Evolutionary conservation across 1,139 yeast species (phyloP).

Genomic region (Cylindricascospora bacillispora): DNA sequence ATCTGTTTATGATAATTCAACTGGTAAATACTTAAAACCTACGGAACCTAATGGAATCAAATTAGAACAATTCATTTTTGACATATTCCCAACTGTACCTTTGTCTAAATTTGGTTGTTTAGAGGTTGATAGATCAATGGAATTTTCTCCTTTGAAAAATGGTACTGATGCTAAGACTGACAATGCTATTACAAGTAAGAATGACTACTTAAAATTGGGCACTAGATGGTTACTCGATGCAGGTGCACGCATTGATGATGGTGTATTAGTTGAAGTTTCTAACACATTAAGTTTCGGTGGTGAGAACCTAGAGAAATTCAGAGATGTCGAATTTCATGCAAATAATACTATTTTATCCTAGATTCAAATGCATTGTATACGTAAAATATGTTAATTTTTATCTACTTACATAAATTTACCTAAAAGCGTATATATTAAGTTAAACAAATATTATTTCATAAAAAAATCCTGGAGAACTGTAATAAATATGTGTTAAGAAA

Average conservation of each 20-base stretch:
- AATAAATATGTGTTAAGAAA: too few species aligned
- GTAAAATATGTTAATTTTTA: neutral
- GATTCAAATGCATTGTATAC: slow-evolving; percentile 1
- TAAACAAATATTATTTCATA: too few species aligned
- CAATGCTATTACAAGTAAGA: slow-evolving; percentile 72
- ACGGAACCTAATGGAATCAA: slow-evolving; percentile 77
- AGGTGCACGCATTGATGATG: slow-evolving; percentile 49
- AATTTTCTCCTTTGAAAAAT: slow-evolving; percentile 90
- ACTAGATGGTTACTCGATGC: slow-evolving; percentile 62
- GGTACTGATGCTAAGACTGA: slow-evolving; percentile 74
- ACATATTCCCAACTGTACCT: slow-evolving; percentile 75
- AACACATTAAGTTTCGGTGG: slow-evolving; percentile 71
- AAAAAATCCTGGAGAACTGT: too few species aligned
- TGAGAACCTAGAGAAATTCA: slow-evolving; percentile 57
- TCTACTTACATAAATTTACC: too few species aligned
- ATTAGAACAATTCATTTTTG: slow-evolving; percentile 94
- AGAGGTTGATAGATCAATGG: slow-evolving; percentile 76
- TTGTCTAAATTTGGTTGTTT: slow-evolving; percentile 75
- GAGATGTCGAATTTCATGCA: slow-evolving; percentile 37
- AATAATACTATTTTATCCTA: slow-evolving; percentile 6
- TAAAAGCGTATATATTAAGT: too few species aligned
- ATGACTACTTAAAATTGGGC: slow-evolving; percentile 51
- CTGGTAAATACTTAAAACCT: slow-evolving; percentile 47
- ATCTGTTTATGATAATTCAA: slow-evolving; percentile 36
- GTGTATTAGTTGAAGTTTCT: slow-evolving; percentile 59